Conservation (phyloP, 2,329 filamentous ascomycete genomes). For the Alternaria gaisen region DNA sequence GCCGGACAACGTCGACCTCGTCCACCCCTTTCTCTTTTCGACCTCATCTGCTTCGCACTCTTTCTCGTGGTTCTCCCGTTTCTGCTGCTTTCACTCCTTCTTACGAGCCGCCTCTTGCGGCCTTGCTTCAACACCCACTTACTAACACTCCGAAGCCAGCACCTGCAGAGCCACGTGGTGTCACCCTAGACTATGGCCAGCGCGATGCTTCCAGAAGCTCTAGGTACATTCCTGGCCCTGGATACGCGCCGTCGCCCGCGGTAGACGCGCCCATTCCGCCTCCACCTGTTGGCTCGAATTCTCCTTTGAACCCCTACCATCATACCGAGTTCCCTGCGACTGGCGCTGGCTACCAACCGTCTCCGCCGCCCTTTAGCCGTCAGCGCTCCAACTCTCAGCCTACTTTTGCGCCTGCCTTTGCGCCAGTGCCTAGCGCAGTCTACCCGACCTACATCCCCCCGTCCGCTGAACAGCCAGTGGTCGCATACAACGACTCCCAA, state of each 20-base stretch:
- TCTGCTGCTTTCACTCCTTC: slow-evolving; percentile 44
- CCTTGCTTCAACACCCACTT: slow-evolving; percentile 39
- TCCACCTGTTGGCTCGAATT: slow-evolving; percentile 32
- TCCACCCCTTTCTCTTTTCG: slow-evolving; percentile 28
- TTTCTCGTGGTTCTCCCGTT: slow-evolving; percentile 43
- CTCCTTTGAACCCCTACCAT: slow-evolving; percentile 42
- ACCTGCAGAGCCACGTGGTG: slow-evolving; percentile 15
- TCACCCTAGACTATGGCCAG: slow-evolving; percentile 9
- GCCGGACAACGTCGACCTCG: slow-evolving; percentile 29
- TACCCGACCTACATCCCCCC: slow-evolving; percentile 28
- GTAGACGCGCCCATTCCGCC: slow-evolving; percentile 31
- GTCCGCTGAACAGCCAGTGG: slow-evolving; percentile 26
- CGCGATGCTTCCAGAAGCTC: slow-evolving; percentile 31
- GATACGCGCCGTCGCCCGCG: slow-evolving; percentile 44
- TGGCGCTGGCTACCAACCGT: slow-evolving; percentile 31
- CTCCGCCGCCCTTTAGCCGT: slow-evolving; percentile 47
- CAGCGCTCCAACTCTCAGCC: slow-evolving; percentile 49
- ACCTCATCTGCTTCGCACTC: slow-evolving; percentile 27
- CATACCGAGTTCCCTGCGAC: slow-evolving; percentile 41
- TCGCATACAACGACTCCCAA: slow-evolving; percentile 33
- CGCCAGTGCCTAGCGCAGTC: slow-evolving; percentile 25
- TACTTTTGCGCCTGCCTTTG: slow-evolving; percentile 27
- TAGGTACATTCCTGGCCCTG: slow-evolving; percentile 44
- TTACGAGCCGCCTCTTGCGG: slow-evolving; percentile 49
- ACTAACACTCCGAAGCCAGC: slow-evolving; percentile 48